Percentiles rank a stretch among this genome's conserved stretches.
Conservation (phyloP, 306 rosid species). For the Cercis canadensis region DNA sequence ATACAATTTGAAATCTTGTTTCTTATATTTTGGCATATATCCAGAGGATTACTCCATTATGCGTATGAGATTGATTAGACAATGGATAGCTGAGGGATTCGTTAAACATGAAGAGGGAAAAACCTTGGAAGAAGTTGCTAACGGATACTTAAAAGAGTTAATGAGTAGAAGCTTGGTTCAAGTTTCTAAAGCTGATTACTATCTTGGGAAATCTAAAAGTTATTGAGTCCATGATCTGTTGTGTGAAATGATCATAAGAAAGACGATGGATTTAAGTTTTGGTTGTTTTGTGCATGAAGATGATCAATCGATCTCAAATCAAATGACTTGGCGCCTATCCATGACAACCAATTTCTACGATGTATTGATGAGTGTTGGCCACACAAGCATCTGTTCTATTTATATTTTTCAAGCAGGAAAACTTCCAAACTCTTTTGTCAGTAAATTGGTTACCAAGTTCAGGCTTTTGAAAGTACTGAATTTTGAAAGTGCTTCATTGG, state of each 20-base stretch:
- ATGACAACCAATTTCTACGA: no score
- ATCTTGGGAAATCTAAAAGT: constrained; percentile 32
- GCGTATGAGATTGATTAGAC: constrained; percentile 22
- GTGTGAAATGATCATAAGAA: constrained; percentile 29
- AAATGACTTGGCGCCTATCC: no score
- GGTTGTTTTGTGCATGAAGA: no score
- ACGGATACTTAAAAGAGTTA: constrained; percentile 37
- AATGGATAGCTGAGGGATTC: constrained; percentile 53
- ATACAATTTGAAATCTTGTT: no score
- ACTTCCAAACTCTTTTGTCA: no score
- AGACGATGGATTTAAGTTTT: constrained; percentile 20
- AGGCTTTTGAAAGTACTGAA: no score
- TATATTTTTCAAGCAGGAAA: no score
- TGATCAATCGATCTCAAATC: no score
- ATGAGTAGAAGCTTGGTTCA: constrained; percentile 46
- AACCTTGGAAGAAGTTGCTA: constrained; percentile 35
- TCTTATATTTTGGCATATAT: constrained; percentile 43
- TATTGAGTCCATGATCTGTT: constrained; percentile 38
- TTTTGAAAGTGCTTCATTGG: no score
- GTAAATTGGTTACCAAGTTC: no score
- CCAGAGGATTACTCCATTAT: constrained; percentile 40
- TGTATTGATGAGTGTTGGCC: no score
- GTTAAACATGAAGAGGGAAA: constrained; percentile 11
- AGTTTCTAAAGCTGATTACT: neutral
- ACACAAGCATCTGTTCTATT: no score